Conservation (phyloP, 176 grass and related monocot genomes). For the Neostapfia colusana region DNA sequence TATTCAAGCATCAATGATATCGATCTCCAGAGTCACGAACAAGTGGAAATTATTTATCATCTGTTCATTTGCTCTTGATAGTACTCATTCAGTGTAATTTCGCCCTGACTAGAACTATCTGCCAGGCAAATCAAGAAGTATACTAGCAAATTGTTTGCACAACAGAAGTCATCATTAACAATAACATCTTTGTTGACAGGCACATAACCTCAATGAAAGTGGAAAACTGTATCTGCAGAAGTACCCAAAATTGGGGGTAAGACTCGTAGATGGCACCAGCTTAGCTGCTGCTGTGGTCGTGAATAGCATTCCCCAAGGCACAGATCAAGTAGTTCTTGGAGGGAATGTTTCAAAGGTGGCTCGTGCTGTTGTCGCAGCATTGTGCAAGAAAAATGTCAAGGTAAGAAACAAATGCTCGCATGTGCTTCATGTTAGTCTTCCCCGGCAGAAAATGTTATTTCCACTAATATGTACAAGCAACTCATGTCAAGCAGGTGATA, state of each 20-base stretch:
- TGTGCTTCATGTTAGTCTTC: neutral
- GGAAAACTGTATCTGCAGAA: constrained; percentile 78
- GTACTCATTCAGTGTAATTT: neutral
- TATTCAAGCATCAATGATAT: neutral
- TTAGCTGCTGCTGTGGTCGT: constrained; percentile 80
- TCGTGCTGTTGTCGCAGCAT: constrained; percentile 45
- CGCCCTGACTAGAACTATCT: neutral
- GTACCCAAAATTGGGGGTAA: constrained; percentile 65
- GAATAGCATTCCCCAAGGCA: constrained; percentile 55
- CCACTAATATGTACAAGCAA: constrained; percentile 7
- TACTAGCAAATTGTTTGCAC: neutral
- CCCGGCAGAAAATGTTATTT: neutral
- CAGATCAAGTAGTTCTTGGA: constrained; percentile 55
- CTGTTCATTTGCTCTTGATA: neutral
- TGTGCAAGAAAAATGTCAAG: constrained; percentile 71
- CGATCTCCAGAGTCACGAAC: neutral
- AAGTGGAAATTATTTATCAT: neutral
- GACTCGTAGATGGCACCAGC: constrained; percentile 85
- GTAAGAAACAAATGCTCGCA: constrained; percentile 40
- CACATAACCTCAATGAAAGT: constrained; percentile 62
- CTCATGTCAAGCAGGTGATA: constrained; percentile 54
- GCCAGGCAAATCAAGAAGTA: neutral
- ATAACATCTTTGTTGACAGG: constrained; percentile 42
- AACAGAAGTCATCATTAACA: neutral
- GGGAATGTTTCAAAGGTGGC: constrained; percentile 75